A percentile compares a stretch with the other conserved stretches of the same genome.
Conservation (phyloP, 495 filamentous ascomycete genomes). For the Choiromyces venosus region DNA sequence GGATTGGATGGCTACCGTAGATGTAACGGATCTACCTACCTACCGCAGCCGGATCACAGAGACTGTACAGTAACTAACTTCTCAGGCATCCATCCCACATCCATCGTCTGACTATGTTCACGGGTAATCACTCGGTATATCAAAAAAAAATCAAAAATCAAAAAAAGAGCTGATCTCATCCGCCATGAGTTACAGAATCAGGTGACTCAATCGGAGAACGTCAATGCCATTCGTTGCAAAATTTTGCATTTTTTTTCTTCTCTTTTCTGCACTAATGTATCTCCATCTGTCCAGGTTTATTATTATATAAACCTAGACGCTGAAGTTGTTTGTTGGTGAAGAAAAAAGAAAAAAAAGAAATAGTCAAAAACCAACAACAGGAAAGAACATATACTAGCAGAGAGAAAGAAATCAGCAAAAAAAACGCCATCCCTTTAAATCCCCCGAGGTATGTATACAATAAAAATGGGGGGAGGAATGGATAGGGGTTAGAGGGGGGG, state of each 20-base stretch:
- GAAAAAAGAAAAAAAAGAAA: background rate
- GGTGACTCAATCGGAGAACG: background rate
- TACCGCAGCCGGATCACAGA: background rate
- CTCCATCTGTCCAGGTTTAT: slow-evolving; percentile 1
- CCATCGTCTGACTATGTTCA: background rate
- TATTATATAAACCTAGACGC: background rate
- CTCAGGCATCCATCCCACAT: no score
- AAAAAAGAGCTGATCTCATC: background rate
- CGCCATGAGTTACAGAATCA: background rate
- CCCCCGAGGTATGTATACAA: background rate
- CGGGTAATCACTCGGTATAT: slow-evolving; percentile 9
- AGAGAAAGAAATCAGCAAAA: no score
- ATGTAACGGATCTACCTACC: background rate
- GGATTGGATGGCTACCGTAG: background rate
- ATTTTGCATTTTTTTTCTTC: no score
- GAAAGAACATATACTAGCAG: background rate
- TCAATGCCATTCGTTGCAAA: background rate
- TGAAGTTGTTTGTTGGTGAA: no score
- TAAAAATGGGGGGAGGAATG: background rate
- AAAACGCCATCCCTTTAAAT: background rate
- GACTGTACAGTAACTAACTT: background rate
- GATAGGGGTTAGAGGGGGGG: background rate
- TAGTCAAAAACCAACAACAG: background rate
- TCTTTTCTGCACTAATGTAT: background rate
- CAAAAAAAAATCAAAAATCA: no score